Base-by-base conservation (phyloP, 768 basidiomycete species). In the Podaxis sp. region DNA sequence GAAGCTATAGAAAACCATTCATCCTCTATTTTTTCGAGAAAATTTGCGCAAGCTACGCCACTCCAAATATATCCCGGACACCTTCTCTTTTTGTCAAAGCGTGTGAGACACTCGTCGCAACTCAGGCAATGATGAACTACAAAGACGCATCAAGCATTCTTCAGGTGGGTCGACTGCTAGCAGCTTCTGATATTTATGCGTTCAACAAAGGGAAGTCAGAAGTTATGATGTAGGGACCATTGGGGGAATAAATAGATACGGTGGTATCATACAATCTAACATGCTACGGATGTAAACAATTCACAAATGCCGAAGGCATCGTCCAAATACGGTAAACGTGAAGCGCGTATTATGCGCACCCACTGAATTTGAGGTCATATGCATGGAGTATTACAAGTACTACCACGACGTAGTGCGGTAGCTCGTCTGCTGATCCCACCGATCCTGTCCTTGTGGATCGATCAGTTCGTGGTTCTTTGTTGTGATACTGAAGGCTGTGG, bases 401-500 rank as follows among this genome's bases (percentile, higher is more conserved):
- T 25, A 48, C 21, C 21, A 13, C 9, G 23, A 5, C 23, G 47
- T 14, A 13, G n/a, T 18, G n/a, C 7, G 14, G 13, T 14, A 14
- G 13, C 7, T 42, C 5, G 40, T 42, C 40, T 42, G 40, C 40
- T 42, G 21, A 13, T 48, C 13, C 47, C 25, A 27, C 25, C 21
- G 47, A 25, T 9, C 21, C 9, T 18, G 23, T 23, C 21, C 47
- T 10, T 11, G 46, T 47, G 21, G 13, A n/a, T 42, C n/a, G 7
- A 3, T 23, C 46, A 6, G 46, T 10, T n/a, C 21, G 9, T 47
- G 21, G n/a, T 47, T 23, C 21, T n/a, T 23, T 48, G 71, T 63
- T 4, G 77, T 16, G 7, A 13, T 27, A 27, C 13, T 23, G 28
- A 13, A 23, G 40, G 38, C 37, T 25, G 38, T 27, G 37, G 23